These are phyloP conservation scores for Talaromyces pinophilus DNA, from an alignment of 2,329 filamentous ascomycete species.

Conservation along the genomic window DNA sequence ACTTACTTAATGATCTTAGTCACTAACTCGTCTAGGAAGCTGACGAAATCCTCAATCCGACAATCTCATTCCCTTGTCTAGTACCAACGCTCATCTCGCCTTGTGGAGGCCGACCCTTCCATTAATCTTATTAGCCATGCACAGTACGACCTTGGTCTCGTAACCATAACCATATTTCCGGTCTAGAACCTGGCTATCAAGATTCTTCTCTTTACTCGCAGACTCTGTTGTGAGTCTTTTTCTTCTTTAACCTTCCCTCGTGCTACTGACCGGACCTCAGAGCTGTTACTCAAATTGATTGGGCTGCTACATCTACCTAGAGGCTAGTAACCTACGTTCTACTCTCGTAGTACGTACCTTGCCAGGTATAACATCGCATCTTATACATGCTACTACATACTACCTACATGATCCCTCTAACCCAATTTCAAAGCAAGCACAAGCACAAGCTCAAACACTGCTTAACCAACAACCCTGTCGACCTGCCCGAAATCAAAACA, in stretches of 20 bases:
- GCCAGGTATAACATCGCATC: constrained; percentile 6
- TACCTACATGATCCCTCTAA: constrained; percentile 10
- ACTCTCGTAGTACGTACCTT: not conserved
- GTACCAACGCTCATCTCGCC: not conserved
- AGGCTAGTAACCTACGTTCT: too few species aligned
- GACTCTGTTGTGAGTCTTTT: not conserved
- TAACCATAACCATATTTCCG: constrained; percentile 12
- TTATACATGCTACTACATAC: constrained; percentile 2
- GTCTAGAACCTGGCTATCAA: constrained; percentile 4
- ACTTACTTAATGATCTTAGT: not conserved
- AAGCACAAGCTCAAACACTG: constrained; percentile 5
- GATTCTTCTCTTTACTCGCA: not conserved
- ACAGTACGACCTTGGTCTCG: constrained; percentile 11
- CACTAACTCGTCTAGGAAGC: not conserved
- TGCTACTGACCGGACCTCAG: not conserved
- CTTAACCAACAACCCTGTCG: not conserved
- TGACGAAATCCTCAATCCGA: not conserved
- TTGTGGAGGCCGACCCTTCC: constrained; percentile 3
- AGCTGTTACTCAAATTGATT: constrained; percentile 11
- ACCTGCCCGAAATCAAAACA: not conserved
- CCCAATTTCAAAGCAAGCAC: constrained; percentile 1
- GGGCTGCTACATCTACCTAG: not conserved
- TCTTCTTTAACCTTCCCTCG: not conserved
- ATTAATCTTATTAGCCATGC: constrained; percentile 5
- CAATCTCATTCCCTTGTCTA: not conserved